These are phyloP conservation scores for Pythium monospermum DNA, from an alignment of 352 stramenopile species.

Conservation along the genomic window DNA sequence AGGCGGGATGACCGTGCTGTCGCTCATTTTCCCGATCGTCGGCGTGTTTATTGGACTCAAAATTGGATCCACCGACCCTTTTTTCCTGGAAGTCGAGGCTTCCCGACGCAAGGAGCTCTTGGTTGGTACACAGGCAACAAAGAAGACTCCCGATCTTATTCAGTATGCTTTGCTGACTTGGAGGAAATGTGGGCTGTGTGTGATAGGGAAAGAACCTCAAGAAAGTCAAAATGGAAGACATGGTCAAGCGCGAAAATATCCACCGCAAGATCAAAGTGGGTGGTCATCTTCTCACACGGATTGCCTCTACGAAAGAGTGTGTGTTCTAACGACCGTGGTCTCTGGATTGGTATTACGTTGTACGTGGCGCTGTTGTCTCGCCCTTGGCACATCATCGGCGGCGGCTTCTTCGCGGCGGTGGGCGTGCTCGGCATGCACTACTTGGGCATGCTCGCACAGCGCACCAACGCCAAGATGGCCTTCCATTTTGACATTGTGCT, in stretches of 20 bases:
- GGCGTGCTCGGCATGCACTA: slow-evolving; percentile 73
- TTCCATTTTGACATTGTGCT: slow-evolving; percentile 36
- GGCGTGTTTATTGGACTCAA: slow-evolving; percentile 40
- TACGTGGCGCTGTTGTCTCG: slow-evolving; percentile 22
- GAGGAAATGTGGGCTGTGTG: background rate
- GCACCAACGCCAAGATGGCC: slow-evolving; percentile 37
- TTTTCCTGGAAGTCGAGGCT: slow-evolving; percentile 12
- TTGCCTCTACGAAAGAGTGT: too few species aligned
- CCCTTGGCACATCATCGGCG: slow-evolving; percentile 42
- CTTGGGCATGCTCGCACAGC: slow-evolving; percentile 59
- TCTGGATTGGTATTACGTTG: background rate
- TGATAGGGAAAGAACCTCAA: slow-evolving; percentile 30
- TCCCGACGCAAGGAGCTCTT: slow-evolving; percentile 5
- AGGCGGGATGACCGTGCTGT: slow-evolving; percentile 43
- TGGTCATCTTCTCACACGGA: too few species aligned
- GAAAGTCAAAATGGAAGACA: slow-evolving; percentile 32
- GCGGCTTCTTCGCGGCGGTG: slow-evolving; percentile 48
- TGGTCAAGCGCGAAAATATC: slow-evolving; percentile 24
- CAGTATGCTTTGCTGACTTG: background rate
- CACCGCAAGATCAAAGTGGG: background rate
- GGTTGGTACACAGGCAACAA: background rate
- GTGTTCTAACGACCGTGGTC: too few species aligned
- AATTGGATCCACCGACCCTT: slow-evolving; percentile 8
- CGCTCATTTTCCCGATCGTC: slow-evolving; percentile 40
- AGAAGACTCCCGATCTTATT: background rate